phyloP scores from a whole-genome alignment of 805 yeast genomes.

The Candida germanica region DNA sequence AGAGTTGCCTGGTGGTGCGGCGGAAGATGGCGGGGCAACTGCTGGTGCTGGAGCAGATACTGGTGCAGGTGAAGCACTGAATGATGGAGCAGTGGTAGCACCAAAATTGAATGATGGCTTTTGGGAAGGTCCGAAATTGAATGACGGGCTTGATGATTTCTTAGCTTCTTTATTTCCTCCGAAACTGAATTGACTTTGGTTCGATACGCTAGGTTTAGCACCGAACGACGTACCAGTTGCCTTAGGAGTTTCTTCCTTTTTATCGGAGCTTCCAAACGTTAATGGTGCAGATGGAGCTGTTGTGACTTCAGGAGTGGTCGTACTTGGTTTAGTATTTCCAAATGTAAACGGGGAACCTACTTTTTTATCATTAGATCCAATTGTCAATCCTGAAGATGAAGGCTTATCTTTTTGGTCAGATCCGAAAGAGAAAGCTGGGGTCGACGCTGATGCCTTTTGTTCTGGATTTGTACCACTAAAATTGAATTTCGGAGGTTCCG shows the following conservation, averaged over 20 bases:
- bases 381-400: constrained; percentile 1
- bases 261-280: constrained; percentile 1
- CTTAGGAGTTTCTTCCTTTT: constrained; percentile 1
- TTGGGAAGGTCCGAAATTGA: constrained; percentile 12
- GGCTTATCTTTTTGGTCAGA: neutral
- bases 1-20: neutral
- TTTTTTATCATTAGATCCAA: constrained; percentile 2
- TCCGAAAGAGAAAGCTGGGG: constrained; percentile 7
- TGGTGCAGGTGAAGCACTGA: constrained; percentile 1
- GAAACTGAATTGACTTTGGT: constrained; percentile 3
- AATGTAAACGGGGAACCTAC: too few relatives aligned
- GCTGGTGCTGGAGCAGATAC: constrained; percentile 2
- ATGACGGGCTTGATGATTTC: constrained; percentile 6
- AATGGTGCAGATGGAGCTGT: constrained; percentile 1
- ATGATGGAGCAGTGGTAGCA: constrained; percentile 2
- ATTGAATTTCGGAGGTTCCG: neutral
- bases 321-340: too few relatives aligned
- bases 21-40: neutral
- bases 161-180: neutral
- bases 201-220: neutral
- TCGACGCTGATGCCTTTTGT: neutral
- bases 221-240: constrained; percentile 2
- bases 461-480: neutral
- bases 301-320: too few relatives aligned
- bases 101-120: constrained; percentile 13